phyloP scores from a whole-genome alignment of 768 basidiomycete species.

The Mrakia blollopis region DNA sequence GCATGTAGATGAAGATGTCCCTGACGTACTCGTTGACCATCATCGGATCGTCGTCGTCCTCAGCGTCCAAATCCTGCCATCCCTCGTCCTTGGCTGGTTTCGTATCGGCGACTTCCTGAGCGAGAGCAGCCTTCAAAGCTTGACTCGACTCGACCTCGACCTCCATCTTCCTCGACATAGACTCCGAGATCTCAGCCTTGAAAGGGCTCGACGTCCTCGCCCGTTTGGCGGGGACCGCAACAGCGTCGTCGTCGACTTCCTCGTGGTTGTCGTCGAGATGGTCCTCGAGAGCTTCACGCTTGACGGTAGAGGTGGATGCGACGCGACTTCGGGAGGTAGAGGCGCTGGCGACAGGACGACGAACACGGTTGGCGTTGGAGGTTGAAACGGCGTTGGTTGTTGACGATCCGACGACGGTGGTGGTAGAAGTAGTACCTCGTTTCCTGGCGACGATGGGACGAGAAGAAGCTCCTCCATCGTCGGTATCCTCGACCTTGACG shows the following conservation, averaged over 20 bases:
- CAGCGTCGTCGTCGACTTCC: constrained; percentile 21
- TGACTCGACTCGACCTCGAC: constrained; percentile 7
- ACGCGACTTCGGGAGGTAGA: constrained; percentile 14
- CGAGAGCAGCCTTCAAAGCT: constrained; percentile 16
- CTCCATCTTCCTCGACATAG: background rate
- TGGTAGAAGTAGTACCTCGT: background rate
- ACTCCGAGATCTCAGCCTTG: background rate
- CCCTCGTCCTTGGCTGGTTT: constrained; percentile 50
- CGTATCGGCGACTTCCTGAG: constrained; percentile 21
- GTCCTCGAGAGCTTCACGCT: constrained; percentile 15
- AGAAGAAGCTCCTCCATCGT: background rate
- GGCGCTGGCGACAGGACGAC: background rate
- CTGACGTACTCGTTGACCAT: constrained; percentile 96
- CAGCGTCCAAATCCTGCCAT: constrained; percentile 90
- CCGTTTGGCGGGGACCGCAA: constrained; percentile 22
- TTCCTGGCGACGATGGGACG: constrained; percentile 9
- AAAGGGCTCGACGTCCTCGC: constrained; percentile 30
- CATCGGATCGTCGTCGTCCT: constrained; percentile 85
- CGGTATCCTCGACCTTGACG: constrained; percentile 10
- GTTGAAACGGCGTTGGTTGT: background rate
- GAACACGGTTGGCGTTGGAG: background rate
- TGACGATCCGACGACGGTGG: constrained; percentile 16
- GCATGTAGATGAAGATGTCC: constrained; percentile 91
- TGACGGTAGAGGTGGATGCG: background rate
- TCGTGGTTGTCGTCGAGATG: constrained; percentile 6